phyloP scores from a whole-genome alignment of 805 yeast genomes.

The Cyberlindnera nakhonratchasimensis region DNA sequence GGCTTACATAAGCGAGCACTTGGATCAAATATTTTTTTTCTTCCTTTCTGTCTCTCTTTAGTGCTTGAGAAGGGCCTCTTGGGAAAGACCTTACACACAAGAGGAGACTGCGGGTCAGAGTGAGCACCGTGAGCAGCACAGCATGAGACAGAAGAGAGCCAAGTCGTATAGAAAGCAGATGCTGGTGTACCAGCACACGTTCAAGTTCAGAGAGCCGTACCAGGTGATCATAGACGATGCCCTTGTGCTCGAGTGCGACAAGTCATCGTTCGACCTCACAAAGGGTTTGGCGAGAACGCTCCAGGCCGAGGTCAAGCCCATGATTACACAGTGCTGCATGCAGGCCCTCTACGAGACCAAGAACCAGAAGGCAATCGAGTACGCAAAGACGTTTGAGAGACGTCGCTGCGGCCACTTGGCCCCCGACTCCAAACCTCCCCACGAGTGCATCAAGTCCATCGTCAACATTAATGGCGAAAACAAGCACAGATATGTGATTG shows the following conservation, averaged over 20 bases:
- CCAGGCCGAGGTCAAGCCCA: constrained; percentile 80
- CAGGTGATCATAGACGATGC: constrained; percentile 87
- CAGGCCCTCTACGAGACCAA: constrained; percentile 72
- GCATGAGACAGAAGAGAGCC: constrained; percentile 96
- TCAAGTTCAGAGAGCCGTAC: constrained; percentile 91
- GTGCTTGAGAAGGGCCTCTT: background rate
- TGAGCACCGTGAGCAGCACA: constrained; percentile 26
- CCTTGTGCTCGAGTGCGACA: constrained; percentile 59
- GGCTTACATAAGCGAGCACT: too few relatives aligned
- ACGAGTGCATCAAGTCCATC: constrained; percentile 72
- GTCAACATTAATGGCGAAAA: constrained; percentile 71
- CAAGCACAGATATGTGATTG: constrained; percentile 88
- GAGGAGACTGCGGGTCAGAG: background rate
- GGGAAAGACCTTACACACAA: background rate
- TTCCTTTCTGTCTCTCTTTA: too few relatives aligned
- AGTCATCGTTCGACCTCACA: constrained; percentile 71
- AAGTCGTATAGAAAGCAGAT: constrained; percentile 91
- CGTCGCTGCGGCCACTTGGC: constrained; percentile 87
- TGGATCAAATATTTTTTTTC: too few relatives aligned
- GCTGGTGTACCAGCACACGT: constrained; percentile 77
- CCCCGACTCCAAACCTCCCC: constrained; percentile 56
- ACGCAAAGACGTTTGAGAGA: constrained; percentile 84
- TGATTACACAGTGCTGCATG: constrained; percentile 96
- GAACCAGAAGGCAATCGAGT: constrained; percentile 70
- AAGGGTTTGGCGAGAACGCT: constrained; percentile 78